These are phyloP conservation scores for Globisporangium camurandrum DNA, from an alignment of 352 stramenopile species.

Conservation along the genomic window DNA sequence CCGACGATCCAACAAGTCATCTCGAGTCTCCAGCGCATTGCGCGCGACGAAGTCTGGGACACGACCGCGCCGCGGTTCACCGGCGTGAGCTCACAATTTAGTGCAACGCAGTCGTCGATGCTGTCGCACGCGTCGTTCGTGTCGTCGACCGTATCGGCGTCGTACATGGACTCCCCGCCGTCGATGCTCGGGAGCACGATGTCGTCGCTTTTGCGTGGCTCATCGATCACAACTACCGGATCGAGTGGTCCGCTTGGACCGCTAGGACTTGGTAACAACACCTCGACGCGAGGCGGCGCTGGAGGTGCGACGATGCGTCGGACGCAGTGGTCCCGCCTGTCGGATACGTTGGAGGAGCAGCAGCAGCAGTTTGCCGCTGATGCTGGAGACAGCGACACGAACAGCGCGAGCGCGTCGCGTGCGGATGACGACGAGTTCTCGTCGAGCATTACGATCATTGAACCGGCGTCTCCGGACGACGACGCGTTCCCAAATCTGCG, in stretches of 20 bases:
- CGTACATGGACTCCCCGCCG: slow-evolving; percentile 36
- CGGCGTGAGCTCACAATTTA: slow-evolving; percentile 41
- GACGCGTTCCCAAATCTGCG: slow-evolving; percentile 2
- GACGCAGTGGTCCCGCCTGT: slow-evolving; percentile 17
- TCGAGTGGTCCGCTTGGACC: too few species aligned
- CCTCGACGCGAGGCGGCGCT: slow-evolving; percentile 3
- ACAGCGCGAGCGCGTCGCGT: slow-evolving; percentile 10
- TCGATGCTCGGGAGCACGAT: slow-evolving; percentile 12
- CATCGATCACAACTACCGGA: slow-evolving; percentile 3
- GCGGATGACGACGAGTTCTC: slow-evolving; percentile 39
- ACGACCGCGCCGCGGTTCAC: slow-evolving; percentile 49
- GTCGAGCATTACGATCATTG: slow-evolving; percentile 33
- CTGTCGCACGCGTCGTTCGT: slow-evolving; percentile 30
- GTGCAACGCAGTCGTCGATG: slow-evolving; percentile 34
- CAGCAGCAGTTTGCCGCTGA: slow-evolving; percentile 29
- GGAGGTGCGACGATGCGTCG: background rate
- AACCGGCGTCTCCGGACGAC: slow-evolving; percentile 14
- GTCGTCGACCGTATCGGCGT: slow-evolving; percentile 25
- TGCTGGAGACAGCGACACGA: slow-evolving; percentile 16
- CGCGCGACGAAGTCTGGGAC: slow-evolving; percentile 68
- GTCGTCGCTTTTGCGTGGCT: slow-evolving; percentile 3
- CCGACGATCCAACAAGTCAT: slow-evolving; percentile 87
- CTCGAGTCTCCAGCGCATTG: slow-evolving; percentile 68
- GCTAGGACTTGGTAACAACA: slow-evolving; percentile 8
- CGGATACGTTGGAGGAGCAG: slow-evolving; percentile 37